phyloP scores from a whole-genome alignment of 805 yeast species.

The Starmerella geochares region DNA sequence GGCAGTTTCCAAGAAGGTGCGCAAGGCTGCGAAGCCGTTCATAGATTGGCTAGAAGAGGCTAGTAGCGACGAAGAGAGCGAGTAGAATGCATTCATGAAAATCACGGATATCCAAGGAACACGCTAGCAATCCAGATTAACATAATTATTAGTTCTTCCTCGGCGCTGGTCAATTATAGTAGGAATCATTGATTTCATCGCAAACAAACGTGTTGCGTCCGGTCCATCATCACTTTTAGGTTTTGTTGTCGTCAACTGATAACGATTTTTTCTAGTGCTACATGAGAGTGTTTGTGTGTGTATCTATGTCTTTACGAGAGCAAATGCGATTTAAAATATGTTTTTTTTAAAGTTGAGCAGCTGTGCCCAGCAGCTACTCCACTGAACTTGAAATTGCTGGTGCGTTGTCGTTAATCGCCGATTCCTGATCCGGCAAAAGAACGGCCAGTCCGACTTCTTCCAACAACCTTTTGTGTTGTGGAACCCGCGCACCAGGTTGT shows the following conservation, averaged over 20 bases:
- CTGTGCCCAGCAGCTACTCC: neutral
- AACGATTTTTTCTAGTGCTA: neutral
- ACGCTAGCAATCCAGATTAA: neutral
- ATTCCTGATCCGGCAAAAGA: constrained; percentile 9
- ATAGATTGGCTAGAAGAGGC: constrained; percentile 92
- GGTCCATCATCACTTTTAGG: too few relatives aligned
- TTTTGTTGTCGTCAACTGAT: too few relatives aligned
- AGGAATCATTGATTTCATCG: neutral
- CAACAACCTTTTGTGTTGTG: constrained; percentile 72
- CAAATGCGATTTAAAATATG: neutral
- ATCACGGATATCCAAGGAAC: neutral
- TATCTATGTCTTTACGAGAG: neutral
- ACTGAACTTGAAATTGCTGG: neutral
- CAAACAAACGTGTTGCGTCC: too few relatives aligned
- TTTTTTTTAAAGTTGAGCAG: neutral
- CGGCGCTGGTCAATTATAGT: neutral
- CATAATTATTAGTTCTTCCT: neutral
- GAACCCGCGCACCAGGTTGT: constrained; percentile 40
- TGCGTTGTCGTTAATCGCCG: neutral
- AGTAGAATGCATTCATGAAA: constrained; percentile 2
- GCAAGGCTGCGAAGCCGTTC: constrained; percentile 94
- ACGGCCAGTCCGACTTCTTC: constrained; percentile 73
- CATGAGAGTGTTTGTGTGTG: neutral
- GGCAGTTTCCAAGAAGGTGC: constrained; percentile 82
- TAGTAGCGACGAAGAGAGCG: constrained; percentile 49